A percentile compares a stretch with the other conserved stretches of the same genome.
Conservation (phyloP, 2,329 filamentous ascomycete species). For the Lachnellula cervina region DNA sequence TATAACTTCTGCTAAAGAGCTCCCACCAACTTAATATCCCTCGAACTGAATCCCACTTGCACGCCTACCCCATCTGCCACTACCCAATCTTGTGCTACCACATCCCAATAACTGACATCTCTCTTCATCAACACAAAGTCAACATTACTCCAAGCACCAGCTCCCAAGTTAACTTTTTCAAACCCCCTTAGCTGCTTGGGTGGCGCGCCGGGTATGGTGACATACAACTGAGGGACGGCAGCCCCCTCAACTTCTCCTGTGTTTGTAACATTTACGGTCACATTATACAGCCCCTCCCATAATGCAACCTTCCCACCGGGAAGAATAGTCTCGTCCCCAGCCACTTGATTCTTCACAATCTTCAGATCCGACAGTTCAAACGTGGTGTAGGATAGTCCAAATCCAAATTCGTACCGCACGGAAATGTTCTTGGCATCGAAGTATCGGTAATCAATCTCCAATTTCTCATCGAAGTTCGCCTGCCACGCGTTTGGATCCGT, state of each 20-base stretch:
- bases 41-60: constrained; percentile 33
- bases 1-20: too few species aligned
- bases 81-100: constrained; percentile 54
- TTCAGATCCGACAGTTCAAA: constrained; percentile 61
- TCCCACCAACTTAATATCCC: constrained; percentile 16
- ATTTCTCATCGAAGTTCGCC: constrained; percentile 43
- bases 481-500: constrained; percentile 65
- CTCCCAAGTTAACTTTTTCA: constrained; percentile 49
- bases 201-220: constrained; percentile 36
- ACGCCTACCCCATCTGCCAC: constrained; percentile 39
- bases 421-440: constrained; percentile 40
- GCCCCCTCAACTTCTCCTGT: constrained; percentile 55
- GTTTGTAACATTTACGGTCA: constrained; percentile 59
- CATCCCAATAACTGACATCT: constrained; percentile 63
- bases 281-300: constrained; percentile 37
- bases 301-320: constrained; percentile 20
- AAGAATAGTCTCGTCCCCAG: neutral
- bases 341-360: constrained; percentile 11
- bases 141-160: constrained; percentile 44
- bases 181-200: constrained; percentile 56
- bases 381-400: constrained; percentile 67
- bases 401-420: constrained; percentile 37
- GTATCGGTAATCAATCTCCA: constrained; percentile 48
- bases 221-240: constrained; percentile 60
- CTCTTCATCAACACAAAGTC: constrained; percentile 51